Evolutionary conservation across 352 stramenopile genomes (phyloP).

Genomic region (Phytophthora aleatoria): DNA sequence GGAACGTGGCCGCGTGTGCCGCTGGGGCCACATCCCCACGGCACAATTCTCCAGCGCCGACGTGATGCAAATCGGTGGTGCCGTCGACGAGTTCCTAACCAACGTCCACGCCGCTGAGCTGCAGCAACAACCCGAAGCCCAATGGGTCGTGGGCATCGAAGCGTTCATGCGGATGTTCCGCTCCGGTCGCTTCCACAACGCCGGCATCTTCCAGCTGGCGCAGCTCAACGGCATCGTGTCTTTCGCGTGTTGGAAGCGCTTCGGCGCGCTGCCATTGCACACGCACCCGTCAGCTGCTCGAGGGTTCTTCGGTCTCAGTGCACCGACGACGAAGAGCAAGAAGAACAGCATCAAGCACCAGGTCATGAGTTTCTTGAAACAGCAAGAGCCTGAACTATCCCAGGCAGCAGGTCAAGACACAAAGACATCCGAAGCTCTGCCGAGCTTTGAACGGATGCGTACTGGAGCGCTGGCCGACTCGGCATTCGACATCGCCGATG

Average conservation of each 20-base stretch:
- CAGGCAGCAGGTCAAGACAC: constrained; percentile 10
- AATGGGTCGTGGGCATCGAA: constrained; percentile 84
- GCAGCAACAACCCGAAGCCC: constrained; percentile 4
- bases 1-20: constrained; percentile 50
- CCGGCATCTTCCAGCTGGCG: constrained; percentile 85
- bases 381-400: constrained; percentile 46
- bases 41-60: constrained; percentile 64
- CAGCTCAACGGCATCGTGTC: constrained; percentile 89
- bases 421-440: constrained; percentile 16
- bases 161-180: constrained; percentile 88
- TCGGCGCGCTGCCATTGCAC: constrained; percentile 55
- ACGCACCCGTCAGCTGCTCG: constrained; percentile 80
- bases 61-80: constrained; percentile 64
- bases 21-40: constrained; percentile 68
- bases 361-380: constrained; percentile 67
- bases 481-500: constrained; percentile 78
- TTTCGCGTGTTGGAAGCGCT: constrained; percentile 75
- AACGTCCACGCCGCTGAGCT: constrained; percentile 36
- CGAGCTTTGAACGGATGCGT: constrained; percentile 37
- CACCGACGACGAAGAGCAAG: constrained; percentile 25
- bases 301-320: constrained; percentile 54
- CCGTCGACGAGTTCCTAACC: constrained; percentile 50
- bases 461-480: constrained; percentile 51
- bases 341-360: constrained; percentile 68
- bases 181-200: constrained; percentile 77